Conservation (phyloP, 495 filamentous ascomycete species). For the Xylaria bambusicola region DNA sequence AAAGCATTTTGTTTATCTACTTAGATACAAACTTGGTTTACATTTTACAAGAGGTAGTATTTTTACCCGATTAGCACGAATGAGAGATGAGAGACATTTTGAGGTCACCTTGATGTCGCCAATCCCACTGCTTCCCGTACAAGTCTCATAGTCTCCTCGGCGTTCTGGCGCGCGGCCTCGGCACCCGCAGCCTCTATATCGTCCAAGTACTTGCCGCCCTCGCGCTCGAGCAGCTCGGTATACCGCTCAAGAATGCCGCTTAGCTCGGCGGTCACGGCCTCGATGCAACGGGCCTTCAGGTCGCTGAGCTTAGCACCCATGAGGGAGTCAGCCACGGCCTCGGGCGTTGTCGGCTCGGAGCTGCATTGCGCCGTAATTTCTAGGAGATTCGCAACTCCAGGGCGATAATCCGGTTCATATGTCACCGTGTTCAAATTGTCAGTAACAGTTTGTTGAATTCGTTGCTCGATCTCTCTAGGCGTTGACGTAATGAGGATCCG, state of each 20-base stretch:
- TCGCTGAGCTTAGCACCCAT: slow-evolving; percentile 51
- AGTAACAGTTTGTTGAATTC: slow-evolving; percentile 75
- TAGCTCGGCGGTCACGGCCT: slow-evolving; percentile 57
- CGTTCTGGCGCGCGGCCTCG: slow-evolving; percentile 61
- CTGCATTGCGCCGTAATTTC: slow-evolving; percentile 65
- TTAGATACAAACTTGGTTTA: neutral
- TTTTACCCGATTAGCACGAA: neutral
- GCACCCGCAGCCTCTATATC: slow-evolving; percentile 62
- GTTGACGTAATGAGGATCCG: slow-evolving; percentile 80
- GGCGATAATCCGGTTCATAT: slow-evolving; percentile 69
- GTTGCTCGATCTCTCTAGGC: slow-evolving; percentile 58
- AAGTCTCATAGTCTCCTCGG: slow-evolving; percentile 64
- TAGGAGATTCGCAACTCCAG: slow-evolving; percentile 86
- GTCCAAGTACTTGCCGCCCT: slow-evolving; percentile 56
- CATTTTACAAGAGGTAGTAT: neutral
- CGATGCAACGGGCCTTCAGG: slow-evolving; percentile 66
- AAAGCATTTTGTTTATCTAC: too few species aligned
- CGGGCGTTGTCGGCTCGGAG: slow-evolving; percentile 36
- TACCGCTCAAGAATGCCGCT: slow-evolving; percentile 64
- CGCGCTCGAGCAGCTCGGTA: slow-evolving; percentile 47
- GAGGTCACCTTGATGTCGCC: slow-evolving; percentile 19
- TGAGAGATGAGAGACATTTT: neutral
- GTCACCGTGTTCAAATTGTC: slow-evolving; percentile 65
- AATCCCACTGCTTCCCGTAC: slow-evolving; percentile 68
- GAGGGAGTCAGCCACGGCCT: slow-evolving; percentile 59